Evolutionary conservation across 2,329 filamentous ascomycete genomes (phyloP), one percentile per base, ranked within the genome.

Genomic region (Huntiella moniliformis): DNA sequence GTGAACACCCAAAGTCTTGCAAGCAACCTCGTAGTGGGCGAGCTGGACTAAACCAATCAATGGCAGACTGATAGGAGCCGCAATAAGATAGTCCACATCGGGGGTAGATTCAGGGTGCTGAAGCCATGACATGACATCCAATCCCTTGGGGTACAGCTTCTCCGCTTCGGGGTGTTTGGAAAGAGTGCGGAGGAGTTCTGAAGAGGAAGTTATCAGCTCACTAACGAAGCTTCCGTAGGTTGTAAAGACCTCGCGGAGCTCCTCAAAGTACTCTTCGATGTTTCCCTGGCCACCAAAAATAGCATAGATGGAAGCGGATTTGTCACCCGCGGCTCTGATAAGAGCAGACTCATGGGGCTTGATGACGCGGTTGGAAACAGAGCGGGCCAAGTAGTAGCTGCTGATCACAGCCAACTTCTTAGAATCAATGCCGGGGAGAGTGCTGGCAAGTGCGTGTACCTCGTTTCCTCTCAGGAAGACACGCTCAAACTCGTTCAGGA

Each of bases 211-310:
- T 57, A 98, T 73, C 52, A 96, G 77, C 53, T 92, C 85, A 54
- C 84, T 81, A 4, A 95, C 77, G 54, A 98, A 92, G 22, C 82
- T 82, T 10, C 83, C 80, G 64, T 98, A 98, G 50, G 87, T 94
- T 56, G 71, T 77, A 67, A 88, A 88, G 49, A 96, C 74, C 61
- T 93, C 82, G 47, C 91, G 79, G 51, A 98, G 74, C 67, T 98
- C 91, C 54, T 98, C 88, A 57, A 98, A 98, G 65, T 98, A 98
- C 65, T 98, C 92, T 64, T 98, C 88, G 52, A 98, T 96, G 63
- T 98, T 98, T 55, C 91, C 91, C 62, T 98, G 91, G 5, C 91
- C 91, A 50, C 91, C 91, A 54, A 96, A 94, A 51, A 98, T 86
- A 53, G 79, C 87, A 67, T 94, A 98, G 50, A 98, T 74, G 55